Evolutionary conservation across 441 rosid species (phyloP).

Genomic region (Adansonia rubrostipa): DNA sequence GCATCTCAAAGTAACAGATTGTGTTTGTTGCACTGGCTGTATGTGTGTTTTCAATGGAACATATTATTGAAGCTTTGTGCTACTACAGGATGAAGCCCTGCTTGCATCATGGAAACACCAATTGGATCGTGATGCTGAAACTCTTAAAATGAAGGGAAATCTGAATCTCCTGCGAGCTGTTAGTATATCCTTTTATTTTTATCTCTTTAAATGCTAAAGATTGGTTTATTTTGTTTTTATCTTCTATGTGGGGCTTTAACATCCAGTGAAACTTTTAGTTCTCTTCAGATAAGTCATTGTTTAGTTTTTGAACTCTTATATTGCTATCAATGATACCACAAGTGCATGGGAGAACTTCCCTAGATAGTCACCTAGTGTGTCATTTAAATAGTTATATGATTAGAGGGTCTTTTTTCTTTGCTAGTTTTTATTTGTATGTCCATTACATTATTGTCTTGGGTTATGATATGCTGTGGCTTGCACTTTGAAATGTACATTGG

Average conservation of each 20-base stretch:
- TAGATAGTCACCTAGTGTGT: background rate
- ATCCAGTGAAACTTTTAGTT: constrained; percentile 7
- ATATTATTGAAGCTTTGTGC: constrained; percentile 21
- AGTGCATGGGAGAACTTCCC: constrained; percentile 14
- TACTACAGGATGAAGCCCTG: constrained; percentile 65
- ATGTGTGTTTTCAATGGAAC: background rate
- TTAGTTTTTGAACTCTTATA: constrained; percentile 6
- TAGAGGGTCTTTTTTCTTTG: background rate
- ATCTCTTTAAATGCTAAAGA: constrained; percentile 12
- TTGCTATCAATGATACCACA: constrained; percentile 1
- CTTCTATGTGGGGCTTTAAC: background rate
- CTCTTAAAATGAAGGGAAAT: constrained; percentile 80
- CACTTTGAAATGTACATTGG: constrained; percentile 1
- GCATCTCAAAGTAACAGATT: background rate
- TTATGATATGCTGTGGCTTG: background rate
- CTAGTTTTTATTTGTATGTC: background rate
- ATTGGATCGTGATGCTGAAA: constrained; percentile 70
- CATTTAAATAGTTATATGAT: background rate
- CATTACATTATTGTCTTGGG: background rate
- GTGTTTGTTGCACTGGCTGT: background rate
- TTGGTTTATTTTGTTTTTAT: constrained; percentile 11
- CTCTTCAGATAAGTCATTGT: background rate
- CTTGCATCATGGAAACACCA: constrained; percentile 72
- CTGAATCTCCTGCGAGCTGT: constrained; percentile 59
- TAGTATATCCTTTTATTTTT: constrained; percentile 35